Evolutionary conservation across 73 alveolate species (phyloP).

Genomic region (Stentor roeselii): DNA sequence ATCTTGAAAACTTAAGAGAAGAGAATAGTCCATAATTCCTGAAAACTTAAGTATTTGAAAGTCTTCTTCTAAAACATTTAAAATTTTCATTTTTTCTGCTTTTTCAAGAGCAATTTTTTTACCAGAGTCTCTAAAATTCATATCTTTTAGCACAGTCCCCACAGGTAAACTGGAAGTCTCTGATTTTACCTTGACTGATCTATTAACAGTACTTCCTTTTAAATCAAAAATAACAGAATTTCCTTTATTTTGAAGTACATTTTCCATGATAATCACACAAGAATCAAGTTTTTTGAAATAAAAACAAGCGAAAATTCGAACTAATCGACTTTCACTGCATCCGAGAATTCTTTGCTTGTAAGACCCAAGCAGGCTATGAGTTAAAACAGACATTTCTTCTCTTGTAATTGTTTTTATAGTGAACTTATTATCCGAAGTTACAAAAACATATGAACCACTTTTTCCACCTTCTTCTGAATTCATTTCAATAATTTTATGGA

Average conservation of each 20-base stretch:
- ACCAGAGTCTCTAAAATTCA: not conserved
- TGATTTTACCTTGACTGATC: not conserved
- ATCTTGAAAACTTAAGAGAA: too few relatives aligned
- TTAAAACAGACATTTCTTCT: not conserved
- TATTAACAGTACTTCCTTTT: not conserved
- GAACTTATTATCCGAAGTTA: not conserved
- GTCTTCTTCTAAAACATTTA: not conserved
- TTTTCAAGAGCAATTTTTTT: not conserved
- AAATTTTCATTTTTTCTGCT: not conserved
- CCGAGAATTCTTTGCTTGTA: not conserved
- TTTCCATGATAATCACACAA: not conserved
- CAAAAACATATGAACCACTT: not conserved
- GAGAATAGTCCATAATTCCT: not conserved
- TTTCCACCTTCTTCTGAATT: not conserved
- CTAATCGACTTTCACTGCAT: not conserved
- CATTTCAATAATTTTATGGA: too few relatives aligned
- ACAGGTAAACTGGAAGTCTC: not conserved
- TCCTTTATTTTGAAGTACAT: not conserved
- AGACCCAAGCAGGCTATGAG: not conserved
- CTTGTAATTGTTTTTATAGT: not conserved
- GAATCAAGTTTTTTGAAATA: too few relatives aligned
- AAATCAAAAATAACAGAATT: not conserved
- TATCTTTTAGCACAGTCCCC: not conserved
- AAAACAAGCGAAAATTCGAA: not conserved
- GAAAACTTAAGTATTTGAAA: not conserved